Evolutionary conservation across 2,329 filamentous ascomycete genomes (phyloP), one percentile per base, ranked within the genome.

Genomic region (Pseudocercospora fuligena): DNA sequence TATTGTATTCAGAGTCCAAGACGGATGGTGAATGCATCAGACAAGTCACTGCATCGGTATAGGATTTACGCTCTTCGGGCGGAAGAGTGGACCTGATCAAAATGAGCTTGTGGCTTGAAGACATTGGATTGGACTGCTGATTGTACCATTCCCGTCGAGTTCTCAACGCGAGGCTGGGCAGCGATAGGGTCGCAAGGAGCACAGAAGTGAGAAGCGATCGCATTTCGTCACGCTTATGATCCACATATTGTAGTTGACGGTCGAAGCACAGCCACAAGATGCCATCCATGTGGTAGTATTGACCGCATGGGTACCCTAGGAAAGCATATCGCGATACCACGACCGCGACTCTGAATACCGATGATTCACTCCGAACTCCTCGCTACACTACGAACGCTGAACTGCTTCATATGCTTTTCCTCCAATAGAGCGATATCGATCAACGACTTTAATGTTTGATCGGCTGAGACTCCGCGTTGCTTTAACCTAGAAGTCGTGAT

Each of bases 341-440:
- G 40, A 3, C 40, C 40, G 16, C 7, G 40, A 6, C 7, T 43
- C 40, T 43, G 16, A 43, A n/a, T 43, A 19, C 4, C 14, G 40
- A 43, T 43, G 4, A n/a, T n/a, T 5, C 7, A 43, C 40, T 60
- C 64, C 25, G 14, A 60, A 66, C 64, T 25, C 60, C 64, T 63
- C 40, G 64, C 64, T 66, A 63, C 60, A 56, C 64, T 66, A 63
- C 54, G 31, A 63, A 66, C 64, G 60, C 64, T 62, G 49, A 23
- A 43, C 27, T 65, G 2, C 43, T 31, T 60, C 29, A 51, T 66
- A 36, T 29, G 36, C 19, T 40, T 12, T 29, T 16, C 29, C 33
- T 57, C 27, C 43, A 46, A 40, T 58, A 5, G 23, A 5, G 21
- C 27, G 21, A 21, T 16, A 31, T 19, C 49, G 51, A 43, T 19